Base-by-base conservation (phyloP, 805 yeast genomes). In the Metschnikowia noctiluminum region DNA sequence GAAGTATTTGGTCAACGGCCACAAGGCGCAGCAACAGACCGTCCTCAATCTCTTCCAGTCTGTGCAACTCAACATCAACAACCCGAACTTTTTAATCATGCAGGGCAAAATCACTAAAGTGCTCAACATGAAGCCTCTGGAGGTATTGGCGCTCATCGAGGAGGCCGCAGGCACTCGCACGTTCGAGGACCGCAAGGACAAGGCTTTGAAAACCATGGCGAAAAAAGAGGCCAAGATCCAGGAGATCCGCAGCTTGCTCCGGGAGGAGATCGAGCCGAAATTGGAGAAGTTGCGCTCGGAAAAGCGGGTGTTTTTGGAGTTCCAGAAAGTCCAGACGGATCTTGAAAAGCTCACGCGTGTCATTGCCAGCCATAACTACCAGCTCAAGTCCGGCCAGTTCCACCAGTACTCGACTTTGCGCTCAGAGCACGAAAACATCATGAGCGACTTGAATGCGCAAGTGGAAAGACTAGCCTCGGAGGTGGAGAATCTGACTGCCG, bases 41-140 rank as follows among this genome's bases (percentile, higher is more conserved):
- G 97, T 94, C 1, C 77, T 90, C 48, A 91, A 86, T 58, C 69
- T 95, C 45, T 91, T 95, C 65, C 98, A 92, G 65, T 85, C 95
- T 14, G 96, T 95, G 21, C 99, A 94, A 68, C 78, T 94, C 53
- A 94, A 94, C 63, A 92, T 94, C 65, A 94, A 94, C 66, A 94
- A 92, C 63, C 99, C 99, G 31, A 94, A 94, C 65, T 94, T 94
- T 68, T 77, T 94, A 58, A 94, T 94, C 61, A 94, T 95, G 99
- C 99, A 94, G 69, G 99, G 99, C 51, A 89, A 90, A 64, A 94
- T 95, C 69, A 95, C 99, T 32, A 92, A 94, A 65, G 97, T 94
- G 55, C 77, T 94, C 60, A 94, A 94, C 65, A 94, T 94, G 98
- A 89, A 88, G 59, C 96, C 99, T 0, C 73, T 81, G 1, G 98